Percentiles rank a stretch among this genome's conserved stretches.
These are phyloP conservation scores for Yueomyces sp. DNA, from an alignment of 805 yeast genomes.

Conservation along the genomic window DNA sequence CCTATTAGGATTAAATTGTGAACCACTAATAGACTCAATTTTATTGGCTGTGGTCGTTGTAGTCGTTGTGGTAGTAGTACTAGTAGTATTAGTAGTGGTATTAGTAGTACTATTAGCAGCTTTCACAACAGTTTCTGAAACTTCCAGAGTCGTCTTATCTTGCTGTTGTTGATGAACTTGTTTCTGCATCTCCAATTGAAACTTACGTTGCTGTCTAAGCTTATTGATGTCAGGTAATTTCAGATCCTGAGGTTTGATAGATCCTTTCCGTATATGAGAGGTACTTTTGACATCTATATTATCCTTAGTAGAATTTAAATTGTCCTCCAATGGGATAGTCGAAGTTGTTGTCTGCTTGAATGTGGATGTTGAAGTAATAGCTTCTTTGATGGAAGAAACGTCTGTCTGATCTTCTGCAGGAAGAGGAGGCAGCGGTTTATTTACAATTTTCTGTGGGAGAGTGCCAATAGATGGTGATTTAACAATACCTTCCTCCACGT, in stretches of 20 bases:
- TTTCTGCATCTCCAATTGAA: neutral
- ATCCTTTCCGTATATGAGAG: neutral
- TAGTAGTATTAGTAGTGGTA: too few relatives aligned
- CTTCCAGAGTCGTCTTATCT: neutral
- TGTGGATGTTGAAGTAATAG: too few relatives aligned
- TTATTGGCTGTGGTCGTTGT: neutral
- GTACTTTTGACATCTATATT: neutral
- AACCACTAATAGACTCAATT: neutral
- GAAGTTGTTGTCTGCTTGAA: too few relatives aligned
- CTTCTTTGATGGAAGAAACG: too few relatives aligned
- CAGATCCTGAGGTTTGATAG: neutral
- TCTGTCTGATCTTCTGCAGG: neutral
- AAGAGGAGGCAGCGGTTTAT: constrained; percentile 30
- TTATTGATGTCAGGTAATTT: neutral
- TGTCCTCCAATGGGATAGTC: too few relatives aligned
- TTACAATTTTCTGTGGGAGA: constrained; percentile 15
- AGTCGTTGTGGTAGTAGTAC: neutral
- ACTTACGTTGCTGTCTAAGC: neutral
- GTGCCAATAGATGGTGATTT: neutral
- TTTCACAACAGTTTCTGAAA: neutral
- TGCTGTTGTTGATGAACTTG: neutral
- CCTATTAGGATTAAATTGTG: constrained; percentile 13
- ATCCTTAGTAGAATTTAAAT: too few relatives aligned
- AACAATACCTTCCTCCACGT: neutral
- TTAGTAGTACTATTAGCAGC: neutral